Conservation (phyloP, 1,139 yeast species). For the Candida dubliniensis region DNA sequence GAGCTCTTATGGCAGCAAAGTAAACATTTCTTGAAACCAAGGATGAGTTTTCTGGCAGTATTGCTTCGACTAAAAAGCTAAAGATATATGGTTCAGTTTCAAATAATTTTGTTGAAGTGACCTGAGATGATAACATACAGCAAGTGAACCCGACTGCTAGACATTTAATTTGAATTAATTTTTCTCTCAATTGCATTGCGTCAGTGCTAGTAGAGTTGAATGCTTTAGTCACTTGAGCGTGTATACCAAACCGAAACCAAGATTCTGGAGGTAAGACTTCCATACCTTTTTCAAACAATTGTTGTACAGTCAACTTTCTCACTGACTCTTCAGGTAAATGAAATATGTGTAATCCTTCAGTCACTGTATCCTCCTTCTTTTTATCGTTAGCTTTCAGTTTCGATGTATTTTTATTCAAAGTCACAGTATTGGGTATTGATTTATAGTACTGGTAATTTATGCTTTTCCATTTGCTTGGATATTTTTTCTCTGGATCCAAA, state of each 20-base stretch:
- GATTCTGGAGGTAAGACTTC: conserved; percentile 58
- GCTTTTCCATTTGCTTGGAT: conserved; percentile 59
- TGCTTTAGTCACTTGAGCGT: conserved; percentile 69
- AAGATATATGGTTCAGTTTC: conserved; percentile 77
- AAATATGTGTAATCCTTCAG: conserved; percentile 51
- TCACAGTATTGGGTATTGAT: conserved; percentile 11
- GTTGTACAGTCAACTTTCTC: conserved; percentile 53
- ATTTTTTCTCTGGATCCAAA: conserved; percentile 43
- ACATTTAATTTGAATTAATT: conserved; percentile 64
- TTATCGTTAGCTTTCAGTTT: conserved; percentile 9
- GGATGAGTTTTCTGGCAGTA: conserved; percentile 57
- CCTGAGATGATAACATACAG: conserved; percentile 52
- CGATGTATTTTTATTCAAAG: background rate
- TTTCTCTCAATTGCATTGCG: conserved; percentile 54
- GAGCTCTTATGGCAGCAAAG: conserved; percentile 62
- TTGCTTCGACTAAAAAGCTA: conserved; percentile 67
- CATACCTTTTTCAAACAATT: conserved; percentile 62
- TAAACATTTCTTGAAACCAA: conserved; percentile 51
- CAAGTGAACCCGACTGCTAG: conserved; percentile 59
- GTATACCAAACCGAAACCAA: conserved; percentile 65
- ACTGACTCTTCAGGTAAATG: conserved; percentile 49
- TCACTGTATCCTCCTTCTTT: conserved; percentile 13
- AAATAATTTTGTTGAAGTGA: conserved; percentile 63
- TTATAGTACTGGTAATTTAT: conserved; percentile 59
- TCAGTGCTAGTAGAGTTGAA: conserved; percentile 60